Evolutionary conservation across 331 rosid species (phyloP), one percentile per base, ranked within the genome.

Genomic region (Malus hybrid): DNA sequence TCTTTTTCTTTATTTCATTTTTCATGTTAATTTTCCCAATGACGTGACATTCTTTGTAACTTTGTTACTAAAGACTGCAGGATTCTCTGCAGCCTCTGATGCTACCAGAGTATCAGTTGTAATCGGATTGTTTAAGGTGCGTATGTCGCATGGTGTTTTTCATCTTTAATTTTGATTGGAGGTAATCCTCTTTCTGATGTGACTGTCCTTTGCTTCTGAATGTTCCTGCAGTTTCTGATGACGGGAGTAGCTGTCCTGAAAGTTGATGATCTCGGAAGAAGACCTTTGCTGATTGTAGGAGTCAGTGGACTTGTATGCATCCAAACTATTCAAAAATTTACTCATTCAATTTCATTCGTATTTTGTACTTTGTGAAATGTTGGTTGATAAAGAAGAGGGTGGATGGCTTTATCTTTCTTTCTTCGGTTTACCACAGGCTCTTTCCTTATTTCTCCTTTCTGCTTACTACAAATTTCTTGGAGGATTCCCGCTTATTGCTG

Each of bases 181-280:
- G 28, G 24, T 7, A 18, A 75, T 65, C 65, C 16, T 14, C 29
- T 68, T 65, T 70, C 68, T 32, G 61, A 65, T 65, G 11, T 86
- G 65, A 78, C 55, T 4, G 52, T 79, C 42, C 27, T 20, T 57
- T 69, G 7, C 67, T 84, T 76, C 73, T 80, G 61, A 68, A 66
- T 68, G 65, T 83, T 71, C 70, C 20, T 81, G 77, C 75, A 94
- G 99, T 80, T 94, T 11, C 75, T 90, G 63, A 94, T 92, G 99
- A 94, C 99, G 46, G 87, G 87, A 87, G 9, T 94, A 82, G 96
- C 97, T 67, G 85, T 92, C 75, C 84, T 92, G 67, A 94, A 92
- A 90, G 99, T 94, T 56, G 99, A 94, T 86, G 95, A 88, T 81
- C 86, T 92, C 72, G 99, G 99, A 82, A 89, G 96, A 84, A 92